These are phyloP conservation scores for Monilinia vaccinii-corymbosi DNA, from an alignment of 2,329 filamentous ascomycete genomes.

Conservation along the genomic window DNA sequence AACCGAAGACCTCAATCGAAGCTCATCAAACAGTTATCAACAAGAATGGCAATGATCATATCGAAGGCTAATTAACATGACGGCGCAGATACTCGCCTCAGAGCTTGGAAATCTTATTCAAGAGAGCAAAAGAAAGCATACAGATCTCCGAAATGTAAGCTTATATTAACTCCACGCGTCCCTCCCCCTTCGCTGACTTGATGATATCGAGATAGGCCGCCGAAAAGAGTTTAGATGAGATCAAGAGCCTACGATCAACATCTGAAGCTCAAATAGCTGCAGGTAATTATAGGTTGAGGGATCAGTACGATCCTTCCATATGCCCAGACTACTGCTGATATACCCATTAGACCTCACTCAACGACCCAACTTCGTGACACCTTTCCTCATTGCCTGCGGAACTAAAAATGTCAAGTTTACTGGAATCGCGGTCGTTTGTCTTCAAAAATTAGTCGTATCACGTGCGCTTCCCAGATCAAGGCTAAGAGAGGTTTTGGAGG, in stretches of 20 bases:
- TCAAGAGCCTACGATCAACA: constrained; percentile 65
- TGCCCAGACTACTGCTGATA: constrained; percentile 7
- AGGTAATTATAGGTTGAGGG: constrained; percentile 24
- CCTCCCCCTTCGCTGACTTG: constrained; percentile 16
- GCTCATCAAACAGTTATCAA: not conserved
- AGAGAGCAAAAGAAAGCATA: constrained; percentile 91
- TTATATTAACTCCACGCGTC: constrained; percentile 10
- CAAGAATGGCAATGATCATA: constrained; percentile 18
- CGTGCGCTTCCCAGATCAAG: constrained; percentile 70
- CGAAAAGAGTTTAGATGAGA: constrained; percentile 84
- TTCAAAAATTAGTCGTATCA: constrained; percentile 80
- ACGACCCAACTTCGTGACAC: constrained; percentile 76
- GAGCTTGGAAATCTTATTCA: constrained; percentile 87
- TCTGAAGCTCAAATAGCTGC: constrained; percentile 52
- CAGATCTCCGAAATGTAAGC: constrained; percentile 72
- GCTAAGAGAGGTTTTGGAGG: constrained; percentile 78
- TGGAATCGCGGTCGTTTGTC: constrained; percentile 74
- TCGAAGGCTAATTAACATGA: constrained; percentile 48
- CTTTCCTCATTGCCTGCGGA: constrained; percentile 86
- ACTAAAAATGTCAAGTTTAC: constrained; percentile 89
- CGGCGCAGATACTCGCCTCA: constrained; percentile 77
- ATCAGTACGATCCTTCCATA: not conserved
- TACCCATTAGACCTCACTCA: constrained; percentile 62
- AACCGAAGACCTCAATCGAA: not conserved
- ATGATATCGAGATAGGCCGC: constrained; percentile 63